Evolutionary conservation across 2,329 filamentous ascomycete genomes (phyloP), one percentile per base, ranked within the genome.

Genomic region (Fusarium guadeloupense): DNA sequence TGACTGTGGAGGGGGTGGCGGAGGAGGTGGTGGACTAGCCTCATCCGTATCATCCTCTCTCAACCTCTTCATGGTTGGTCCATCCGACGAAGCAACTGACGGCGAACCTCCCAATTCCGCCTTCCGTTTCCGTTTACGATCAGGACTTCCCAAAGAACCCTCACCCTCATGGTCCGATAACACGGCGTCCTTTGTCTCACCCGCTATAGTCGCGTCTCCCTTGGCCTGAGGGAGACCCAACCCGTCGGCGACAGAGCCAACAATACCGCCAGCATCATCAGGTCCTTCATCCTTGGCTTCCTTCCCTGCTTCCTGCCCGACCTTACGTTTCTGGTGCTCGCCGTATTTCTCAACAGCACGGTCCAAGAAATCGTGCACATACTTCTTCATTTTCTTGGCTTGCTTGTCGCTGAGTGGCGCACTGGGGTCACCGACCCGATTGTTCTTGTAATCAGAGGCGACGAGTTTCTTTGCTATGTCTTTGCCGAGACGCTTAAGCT

Each of bases 401-500:
- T 95, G 91, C 72, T 92, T 93, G 30, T 90, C 85, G 23, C 84
- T 85, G 63, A 97, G 89, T 42, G 73, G 69, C n/a, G 73, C 72
- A 12, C 86, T 91, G 0, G 93, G 94, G 70, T 97, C 89, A 39
- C 86, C 84, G 9, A 97, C 93, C n/a, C 92, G 89, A 41, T 88
- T 86, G 71, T 94, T 90, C 74, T 96, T 96, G 78, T 91, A 97
- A 74, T 98, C 94, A 0, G 92, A 95, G 16, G 91, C 86, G 17
- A 97, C 93, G 13, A 98, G 84, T 75, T 94, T 96, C 77, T 97
- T 97, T 52, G 88, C 88, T 40, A 94, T 84, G 74, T 89, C 83
- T 68, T 88, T 86, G 50, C 81, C 83, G 41, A 87, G 81, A 53
- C 83, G 83, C 71, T 89, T 89, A 4, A 88, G 73, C 43, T 88